Evolutionary conservation across 768 basidiomycete species (phyloP).

Genomic region (Lactifluus echinatus): DNA sequence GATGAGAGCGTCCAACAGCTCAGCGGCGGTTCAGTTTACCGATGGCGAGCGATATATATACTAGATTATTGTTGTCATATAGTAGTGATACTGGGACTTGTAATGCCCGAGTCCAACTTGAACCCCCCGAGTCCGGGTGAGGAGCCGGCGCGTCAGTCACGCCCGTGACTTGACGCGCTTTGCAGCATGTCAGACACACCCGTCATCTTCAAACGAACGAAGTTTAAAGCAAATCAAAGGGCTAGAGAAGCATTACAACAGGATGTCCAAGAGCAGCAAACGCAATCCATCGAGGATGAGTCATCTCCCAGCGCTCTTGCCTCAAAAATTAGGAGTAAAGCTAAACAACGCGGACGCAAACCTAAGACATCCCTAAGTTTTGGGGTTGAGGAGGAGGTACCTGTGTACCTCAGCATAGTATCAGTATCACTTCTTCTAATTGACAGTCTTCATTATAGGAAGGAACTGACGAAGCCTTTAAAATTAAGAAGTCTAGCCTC

Average conservation of each 20-base stretch:
- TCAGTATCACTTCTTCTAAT: neutral
- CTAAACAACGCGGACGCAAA: constrained; percentile 50
- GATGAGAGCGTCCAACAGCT: no score
- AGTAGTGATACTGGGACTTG: no score
- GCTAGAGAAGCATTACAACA: constrained; percentile 29
- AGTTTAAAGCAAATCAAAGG: constrained; percentile 33
- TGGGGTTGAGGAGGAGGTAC: constrained; percentile 60
- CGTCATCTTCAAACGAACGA: constrained; percentile 38
- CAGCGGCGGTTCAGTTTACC: no score
- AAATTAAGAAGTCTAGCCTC: constrained; percentile 73
- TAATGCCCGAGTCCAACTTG: no score
- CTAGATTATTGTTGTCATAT: neutral
- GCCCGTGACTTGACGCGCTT: neutral
- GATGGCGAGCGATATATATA: no score
- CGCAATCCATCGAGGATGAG: constrained; percentile 28
- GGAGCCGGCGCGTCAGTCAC: neutral
- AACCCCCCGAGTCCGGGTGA: no score
- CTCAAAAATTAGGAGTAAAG: constrained; percentile 62
- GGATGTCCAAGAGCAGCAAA: constrained; percentile 14
- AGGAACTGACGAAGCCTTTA: constrained; percentile 55
- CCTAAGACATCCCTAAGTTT: constrained; percentile 69
- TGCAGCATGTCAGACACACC: constrained; percentile 25
- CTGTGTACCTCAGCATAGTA: constrained; percentile 35
- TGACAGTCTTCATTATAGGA: constrained; percentile 35
- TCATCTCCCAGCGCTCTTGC: constrained; percentile 51